Conservation (phyloP, 2,329 filamentous ascomycete species). For the Dissoconium aciculare region DNA sequence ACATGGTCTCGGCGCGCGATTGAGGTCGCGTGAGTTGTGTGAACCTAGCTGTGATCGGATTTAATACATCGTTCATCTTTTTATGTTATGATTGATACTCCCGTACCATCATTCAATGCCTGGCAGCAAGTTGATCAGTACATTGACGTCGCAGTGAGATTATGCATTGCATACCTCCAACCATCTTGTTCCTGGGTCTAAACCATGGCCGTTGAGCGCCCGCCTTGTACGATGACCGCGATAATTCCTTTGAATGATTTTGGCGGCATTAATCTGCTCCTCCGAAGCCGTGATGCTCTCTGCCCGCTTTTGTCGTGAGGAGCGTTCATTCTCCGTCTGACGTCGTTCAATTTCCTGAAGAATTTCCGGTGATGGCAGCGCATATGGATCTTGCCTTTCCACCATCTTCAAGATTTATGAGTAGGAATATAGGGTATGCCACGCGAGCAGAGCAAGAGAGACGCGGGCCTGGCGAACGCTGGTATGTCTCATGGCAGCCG, state of each 20-base stretch:
- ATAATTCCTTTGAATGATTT: constrained; percentile 45
- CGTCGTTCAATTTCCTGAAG: constrained; percentile 21
- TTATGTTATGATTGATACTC: constrained; percentile 1
- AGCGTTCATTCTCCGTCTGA: not conserved
- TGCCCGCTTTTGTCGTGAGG: constrained; percentile 14
- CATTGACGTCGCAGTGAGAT: constrained; percentile 7
- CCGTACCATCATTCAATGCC: constrained; percentile 23
- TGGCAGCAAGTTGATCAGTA: constrained; percentile 10
- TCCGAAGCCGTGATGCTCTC: constrained; percentile 7
- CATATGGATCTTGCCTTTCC: constrained; percentile 9
- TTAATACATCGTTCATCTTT: constrained; percentile 8
- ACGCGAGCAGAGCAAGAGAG: not conserved
- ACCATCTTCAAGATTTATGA: constrained; percentile 4
- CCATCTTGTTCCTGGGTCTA: constrained; percentile 60
- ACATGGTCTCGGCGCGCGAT: constrained; percentile 25
- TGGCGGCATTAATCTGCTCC: constrained; percentile 15
- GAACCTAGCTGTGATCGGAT: constrained; percentile 35
- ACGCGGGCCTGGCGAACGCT: too few species aligned
- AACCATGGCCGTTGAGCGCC: constrained; percentile 51
- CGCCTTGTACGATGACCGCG: constrained; percentile 60
- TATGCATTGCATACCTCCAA: constrained; percentile 39
- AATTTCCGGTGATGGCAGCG: constrained; percentile 20
- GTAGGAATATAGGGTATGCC: not conserved
- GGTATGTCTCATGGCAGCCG: too few species aligned
- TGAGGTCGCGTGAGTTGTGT: constrained; percentile 34